Evolutionary conservation across 2,329 filamentous ascomycete genomes (phyloP).

Genomic region (Neocatenulostroma microsporum): DNA sequence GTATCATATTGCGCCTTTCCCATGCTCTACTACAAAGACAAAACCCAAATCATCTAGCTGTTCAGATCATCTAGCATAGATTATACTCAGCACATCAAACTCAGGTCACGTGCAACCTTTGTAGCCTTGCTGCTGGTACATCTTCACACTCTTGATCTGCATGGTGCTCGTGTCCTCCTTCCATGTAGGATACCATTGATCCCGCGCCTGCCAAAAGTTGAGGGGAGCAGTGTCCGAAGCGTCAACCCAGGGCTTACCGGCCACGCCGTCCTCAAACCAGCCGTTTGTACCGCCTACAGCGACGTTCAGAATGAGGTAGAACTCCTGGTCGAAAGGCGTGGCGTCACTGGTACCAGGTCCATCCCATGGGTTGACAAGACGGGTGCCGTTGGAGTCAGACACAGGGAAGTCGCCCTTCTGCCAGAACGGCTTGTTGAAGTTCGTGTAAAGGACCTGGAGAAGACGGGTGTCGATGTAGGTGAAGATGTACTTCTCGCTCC

Average conservation of each 20-base stretch:
- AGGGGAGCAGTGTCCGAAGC: slow-evolving; percentile 55
- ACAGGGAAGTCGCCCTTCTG: slow-evolving; percentile 31
- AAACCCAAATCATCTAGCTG: no score
- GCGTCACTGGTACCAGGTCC: slow-evolving; percentile 28
- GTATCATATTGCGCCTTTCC: no score
- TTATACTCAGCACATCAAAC: no score
- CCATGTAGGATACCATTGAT: slow-evolving; percentile 33
- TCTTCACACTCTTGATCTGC: slow-evolving; percentile 34
- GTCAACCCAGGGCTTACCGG: slow-evolving; percentile 74
- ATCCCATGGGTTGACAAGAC: slow-evolving; percentile 32
- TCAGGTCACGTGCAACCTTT: slow-evolving; percentile 37
- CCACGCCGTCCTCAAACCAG: slow-evolving; percentile 69
- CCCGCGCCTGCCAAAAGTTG: slow-evolving; percentile 62
- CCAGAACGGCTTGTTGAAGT: slow-evolving; percentile 35
- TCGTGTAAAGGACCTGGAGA: slow-evolving; percentile 71
- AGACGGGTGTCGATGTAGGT: slow-evolving; percentile 76
- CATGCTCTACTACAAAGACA: no score
- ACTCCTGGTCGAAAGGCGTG: slow-evolving; percentile 36
- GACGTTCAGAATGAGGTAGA: slow-evolving; percentile 36
- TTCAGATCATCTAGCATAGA: no score
- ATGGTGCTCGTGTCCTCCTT: slow-evolving; percentile 34
- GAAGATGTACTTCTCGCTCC: slow-evolving; percentile 82
- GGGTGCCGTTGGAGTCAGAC: slow-evolving; percentile 29
- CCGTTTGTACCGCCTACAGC: slow-evolving; percentile 43
- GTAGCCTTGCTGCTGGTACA: slow-evolving; percentile 43